These are phyloP conservation scores for Botrytis aclada DNA, from an alignment of 2,329 filamentous ascomycete genomes.

Conservation along the genomic window DNA sequence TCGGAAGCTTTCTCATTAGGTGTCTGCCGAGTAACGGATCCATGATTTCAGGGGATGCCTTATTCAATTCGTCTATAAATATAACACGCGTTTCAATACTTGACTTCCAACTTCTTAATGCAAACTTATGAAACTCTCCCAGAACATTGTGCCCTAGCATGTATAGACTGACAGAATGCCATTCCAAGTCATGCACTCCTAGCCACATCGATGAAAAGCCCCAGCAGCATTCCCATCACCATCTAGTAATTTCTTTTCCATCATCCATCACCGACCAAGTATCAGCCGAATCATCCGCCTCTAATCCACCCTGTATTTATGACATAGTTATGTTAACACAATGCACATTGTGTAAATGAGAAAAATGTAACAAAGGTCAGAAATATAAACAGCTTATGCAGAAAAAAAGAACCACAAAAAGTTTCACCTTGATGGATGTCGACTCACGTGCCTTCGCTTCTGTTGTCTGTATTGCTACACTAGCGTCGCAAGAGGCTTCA, in stretches of 20 bases:
- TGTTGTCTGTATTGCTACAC: fast-evolving
- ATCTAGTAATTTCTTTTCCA: background rate
- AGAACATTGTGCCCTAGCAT: background rate
- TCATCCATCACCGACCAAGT: background rate
- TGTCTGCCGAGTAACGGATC: too few relatives aligned
- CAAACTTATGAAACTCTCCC: background rate
- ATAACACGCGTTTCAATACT: background rate
- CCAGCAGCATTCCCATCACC: fast-evolving
- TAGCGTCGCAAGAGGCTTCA: background rate
- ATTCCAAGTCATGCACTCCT: background rate
- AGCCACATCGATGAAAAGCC: fast-evolving
- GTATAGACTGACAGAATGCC: fast-evolving
- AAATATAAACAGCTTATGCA: background rate
- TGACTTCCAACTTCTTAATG: background rate
- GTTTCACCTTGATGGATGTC: background rate
- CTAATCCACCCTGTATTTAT: background rate
- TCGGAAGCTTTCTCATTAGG: background rate
- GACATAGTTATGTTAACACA: fast-evolving
- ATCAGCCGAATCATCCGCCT: fast-evolving
- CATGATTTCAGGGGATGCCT: fast-evolving
- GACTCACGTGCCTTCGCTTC: background rate
- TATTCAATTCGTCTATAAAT: background rate
- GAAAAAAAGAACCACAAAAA: fast-evolving
- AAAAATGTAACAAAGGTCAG: background rate
- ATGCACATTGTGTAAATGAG: background rate